A percentile compares a stretch with the other conserved stretches of the same genome.
phyloP scores from a whole-genome alignment of 305 asterid genomes.

The Rubia peregrina region DNA sequence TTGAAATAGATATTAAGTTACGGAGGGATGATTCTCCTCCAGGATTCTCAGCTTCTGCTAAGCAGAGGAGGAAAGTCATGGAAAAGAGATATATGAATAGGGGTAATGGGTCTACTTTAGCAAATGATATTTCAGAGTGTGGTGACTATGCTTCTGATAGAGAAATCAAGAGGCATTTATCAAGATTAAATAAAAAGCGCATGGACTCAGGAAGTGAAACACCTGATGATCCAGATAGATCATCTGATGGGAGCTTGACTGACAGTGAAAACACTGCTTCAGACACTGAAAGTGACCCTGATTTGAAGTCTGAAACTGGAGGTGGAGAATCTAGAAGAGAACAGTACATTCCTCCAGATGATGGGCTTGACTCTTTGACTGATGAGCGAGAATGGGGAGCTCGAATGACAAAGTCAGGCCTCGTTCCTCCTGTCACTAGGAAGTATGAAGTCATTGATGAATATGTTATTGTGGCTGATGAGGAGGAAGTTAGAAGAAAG shows the following conservation, averaged over 20 bases:
- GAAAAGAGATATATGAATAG: slow-evolving; percentile 59
- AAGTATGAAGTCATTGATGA: slow-evolving; percentile 92
- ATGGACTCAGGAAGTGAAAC: slow-evolving; percentile 84
- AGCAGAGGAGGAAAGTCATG: slow-evolving; percentile 59
- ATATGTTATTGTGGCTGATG: slow-evolving; percentile 85
- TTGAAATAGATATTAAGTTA: slow-evolving; percentile 46
- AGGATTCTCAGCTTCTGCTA: slow-evolving; percentile 63
- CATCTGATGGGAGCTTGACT: slow-evolving; percentile 59
- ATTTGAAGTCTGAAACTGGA: slow-evolving; percentile 48
- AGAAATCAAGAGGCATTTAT: slow-evolving; percentile 77
- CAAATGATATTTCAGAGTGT: slow-evolving; percentile 52
- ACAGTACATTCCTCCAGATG: slow-evolving; percentile 50
- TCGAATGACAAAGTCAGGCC: slow-evolving; percentile 96
- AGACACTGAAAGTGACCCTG: slow-evolving; percentile 75
- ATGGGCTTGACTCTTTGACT: slow-evolving; percentile 70
- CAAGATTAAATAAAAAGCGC: slow-evolving; percentile 71
- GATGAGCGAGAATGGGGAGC: slow-evolving; percentile 99
- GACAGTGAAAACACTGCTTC: slow-evolving; percentile 76
- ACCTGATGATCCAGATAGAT: slow-evolving; percentile 67
- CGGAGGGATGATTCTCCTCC: slow-evolving; percentile 77
- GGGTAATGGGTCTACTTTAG: slow-evolving; percentile 50
- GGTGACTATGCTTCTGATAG: slow-evolving; percentile 86
- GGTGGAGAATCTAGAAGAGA: slow-evolving; percentile 52
- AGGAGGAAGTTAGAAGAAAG: slow-evolving; percentile 91
- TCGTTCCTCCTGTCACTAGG: slow-evolving; percentile 97